A percentile compares a stretch with the other conserved stretches of the same genome.
Conservation (phyloP, 345 rosid species). For the Camelina hispida region DNA sequence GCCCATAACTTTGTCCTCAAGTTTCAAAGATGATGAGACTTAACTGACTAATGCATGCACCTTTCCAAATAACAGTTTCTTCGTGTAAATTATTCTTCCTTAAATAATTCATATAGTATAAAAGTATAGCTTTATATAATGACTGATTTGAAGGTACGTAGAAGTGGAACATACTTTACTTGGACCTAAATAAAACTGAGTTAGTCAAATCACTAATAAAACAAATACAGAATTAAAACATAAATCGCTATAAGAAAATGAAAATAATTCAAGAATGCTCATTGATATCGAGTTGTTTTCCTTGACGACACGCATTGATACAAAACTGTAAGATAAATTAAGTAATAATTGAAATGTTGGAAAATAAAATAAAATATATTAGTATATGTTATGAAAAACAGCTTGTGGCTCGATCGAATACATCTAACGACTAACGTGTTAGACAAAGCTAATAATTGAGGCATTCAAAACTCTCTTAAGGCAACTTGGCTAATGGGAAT, state of each 20-base stretch:
- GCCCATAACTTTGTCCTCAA: slow-evolving; percentile 22
- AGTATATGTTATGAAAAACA: slow-evolving; percentile 27
- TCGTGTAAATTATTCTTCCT: slow-evolving; percentile 23
- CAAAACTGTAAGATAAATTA: slow-evolving; percentile 39
- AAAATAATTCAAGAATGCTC: slow-evolving; percentile 28
- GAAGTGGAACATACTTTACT: slow-evolving; percentile 39
- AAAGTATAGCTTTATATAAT: background rate
- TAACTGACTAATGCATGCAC: slow-evolving; percentile 37
- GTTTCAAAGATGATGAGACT: slow-evolving; percentile 34
- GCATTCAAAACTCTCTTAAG: slow-evolving; percentile 28
- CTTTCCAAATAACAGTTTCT: slow-evolving; percentile 16
- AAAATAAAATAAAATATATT: background rate
- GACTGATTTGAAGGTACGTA: slow-evolving; percentile 38
- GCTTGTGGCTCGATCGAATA: slow-evolving; percentile 33
- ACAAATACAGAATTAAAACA: slow-evolving; percentile 7
- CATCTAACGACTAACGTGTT: slow-evolving; percentile 43
- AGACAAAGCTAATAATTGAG: slow-evolving; percentile 35
- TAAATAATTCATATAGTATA: slow-evolving; percentile 6
- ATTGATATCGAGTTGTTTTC: slow-evolving; percentile 37
- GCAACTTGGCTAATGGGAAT: slow-evolving; percentile 42
- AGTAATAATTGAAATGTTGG: slow-evolving; percentile 20
- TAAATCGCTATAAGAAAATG: slow-evolving; percentile 20
- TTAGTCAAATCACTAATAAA: slow-evolving; percentile 28
- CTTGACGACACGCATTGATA: slow-evolving; percentile 37
- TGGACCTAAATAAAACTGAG: slow-evolving; percentile 10